Conservation (phyloP, 2,329 filamentous ascomycete genomes). For the Trichothecium sympodiale region DNA sequence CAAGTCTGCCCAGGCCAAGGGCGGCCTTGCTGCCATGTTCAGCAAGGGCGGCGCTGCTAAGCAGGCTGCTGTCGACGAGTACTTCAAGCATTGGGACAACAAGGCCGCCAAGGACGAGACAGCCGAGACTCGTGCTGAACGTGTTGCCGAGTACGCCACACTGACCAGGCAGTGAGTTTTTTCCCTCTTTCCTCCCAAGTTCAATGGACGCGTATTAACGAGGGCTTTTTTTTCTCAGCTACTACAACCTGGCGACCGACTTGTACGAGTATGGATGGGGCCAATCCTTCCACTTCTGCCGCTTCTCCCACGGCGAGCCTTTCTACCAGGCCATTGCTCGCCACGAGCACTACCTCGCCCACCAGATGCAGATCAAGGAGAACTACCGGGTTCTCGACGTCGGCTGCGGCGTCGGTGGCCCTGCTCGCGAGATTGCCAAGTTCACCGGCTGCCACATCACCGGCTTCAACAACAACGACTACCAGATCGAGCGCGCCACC, state of each 20-base stretch:
- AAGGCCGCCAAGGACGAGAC: slow-evolving; percentile 73
- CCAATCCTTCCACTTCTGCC: slow-evolving; percentile 94
- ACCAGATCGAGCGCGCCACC: slow-evolving; percentile 92
- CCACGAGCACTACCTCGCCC: slow-evolving; percentile 95
- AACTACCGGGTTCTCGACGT: slow-evolving; percentile 89
- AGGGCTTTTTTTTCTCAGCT: slow-evolving; percentile 35
- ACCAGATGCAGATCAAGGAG: slow-evolving; percentile 75
- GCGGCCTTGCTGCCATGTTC: slow-evolving; percentile 75
- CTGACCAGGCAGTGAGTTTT: slow-evolving; percentile 78
- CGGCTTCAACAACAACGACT: slow-evolving; percentile 98
- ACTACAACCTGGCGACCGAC: slow-evolving; percentile 96
- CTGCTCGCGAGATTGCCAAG: slow-evolving; percentile 90
- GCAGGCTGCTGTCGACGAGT: slow-evolving; percentile 75
- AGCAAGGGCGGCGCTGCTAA: slow-evolving; percentile 68
- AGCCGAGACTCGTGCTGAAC: slow-evolving; percentile 67
- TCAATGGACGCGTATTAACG: no score
- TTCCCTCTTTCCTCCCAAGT: no score
- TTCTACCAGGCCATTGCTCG: slow-evolving; percentile 89
- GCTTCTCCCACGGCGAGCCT: slow-evolving; percentile 74
- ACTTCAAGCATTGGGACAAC: slow-evolving; percentile 96
- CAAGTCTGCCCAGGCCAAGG: slow-evolving; percentile 53
- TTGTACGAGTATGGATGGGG: slow-evolving; percentile 97
- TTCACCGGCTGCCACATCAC: slow-evolving; percentile 85
- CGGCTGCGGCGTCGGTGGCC: slow-evolving; percentile 92
- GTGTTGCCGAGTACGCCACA: slow-evolving; percentile 82